phyloP scores from a whole-genome alignment of 2,329 filamentous ascomycete genomes.

The Pseudogymnoascus sp. region DNA sequence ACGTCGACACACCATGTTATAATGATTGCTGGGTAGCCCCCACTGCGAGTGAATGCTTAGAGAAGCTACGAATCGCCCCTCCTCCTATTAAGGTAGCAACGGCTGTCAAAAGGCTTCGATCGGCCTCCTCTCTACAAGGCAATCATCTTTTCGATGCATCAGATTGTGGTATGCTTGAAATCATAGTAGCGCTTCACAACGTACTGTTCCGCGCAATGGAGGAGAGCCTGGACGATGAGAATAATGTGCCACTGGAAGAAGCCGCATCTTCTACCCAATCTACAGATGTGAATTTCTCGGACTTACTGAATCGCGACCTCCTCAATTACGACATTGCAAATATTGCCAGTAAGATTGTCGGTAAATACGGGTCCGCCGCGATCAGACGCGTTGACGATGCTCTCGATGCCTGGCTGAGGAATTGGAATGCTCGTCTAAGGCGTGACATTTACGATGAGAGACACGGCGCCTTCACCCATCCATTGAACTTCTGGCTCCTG shows the following conservation, averaged over 20 bases:
- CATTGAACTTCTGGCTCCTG: not conserved
- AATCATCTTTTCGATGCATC: not conserved
- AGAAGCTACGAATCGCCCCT: not conserved
- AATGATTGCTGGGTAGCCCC: not conserved
- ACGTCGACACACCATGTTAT: not conserved
- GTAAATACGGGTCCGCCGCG: not conserved
- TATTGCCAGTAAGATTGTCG: not conserved
- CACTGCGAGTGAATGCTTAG: not conserved
- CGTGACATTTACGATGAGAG: not conserved
- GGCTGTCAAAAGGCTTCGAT: not conserved
- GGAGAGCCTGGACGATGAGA: not conserved
- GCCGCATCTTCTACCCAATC: not conserved
- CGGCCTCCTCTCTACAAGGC: not conserved
- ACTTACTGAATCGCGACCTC: not conserved
- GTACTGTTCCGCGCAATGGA: not conserved
- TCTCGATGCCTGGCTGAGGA: not conserved
- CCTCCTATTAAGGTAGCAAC: not conserved
- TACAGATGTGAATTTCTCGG: not conserved
- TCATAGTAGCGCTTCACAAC: not conserved
- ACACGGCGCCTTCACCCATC: not conserved
- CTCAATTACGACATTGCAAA: conserved; percentile 4
- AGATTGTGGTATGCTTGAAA: not conserved
- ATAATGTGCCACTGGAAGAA: not conserved
- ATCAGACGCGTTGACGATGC: not conserved
- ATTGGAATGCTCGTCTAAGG: not conserved